These are phyloP conservation scores for Paecilomyces variotii DNA, from an alignment of 2,329 filamentous ascomycete species.

Conservation along the genomic window DNA sequence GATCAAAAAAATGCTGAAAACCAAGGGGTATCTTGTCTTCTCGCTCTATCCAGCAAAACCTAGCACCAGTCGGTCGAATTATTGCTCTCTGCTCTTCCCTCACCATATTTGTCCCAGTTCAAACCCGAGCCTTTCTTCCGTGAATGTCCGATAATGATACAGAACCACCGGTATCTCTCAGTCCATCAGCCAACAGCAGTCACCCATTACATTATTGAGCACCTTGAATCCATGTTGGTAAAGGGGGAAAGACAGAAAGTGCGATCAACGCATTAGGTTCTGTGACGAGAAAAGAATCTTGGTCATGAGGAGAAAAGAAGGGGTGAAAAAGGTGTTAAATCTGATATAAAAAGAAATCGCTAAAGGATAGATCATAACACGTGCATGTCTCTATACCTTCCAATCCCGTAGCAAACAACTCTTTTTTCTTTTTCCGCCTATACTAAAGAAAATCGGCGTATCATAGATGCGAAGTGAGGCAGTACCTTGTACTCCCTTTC, in stretches of 20 bases:
- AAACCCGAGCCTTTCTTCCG: neutral
- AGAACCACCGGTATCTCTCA: neutral
- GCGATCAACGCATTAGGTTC: neutral
- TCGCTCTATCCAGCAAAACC: conserved; percentile 7
- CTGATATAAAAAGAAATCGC: neutral
- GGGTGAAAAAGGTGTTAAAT: neutral
- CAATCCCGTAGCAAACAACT: neutral
- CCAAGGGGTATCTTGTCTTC: conserved; percentile 10
- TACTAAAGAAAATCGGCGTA: neutral
- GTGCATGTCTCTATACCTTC: neutral
- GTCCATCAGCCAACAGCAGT: neutral
- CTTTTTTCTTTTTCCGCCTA: neutral
- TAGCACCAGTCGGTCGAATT: neutral
- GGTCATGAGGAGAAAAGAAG: neutral
- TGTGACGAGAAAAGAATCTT: neutral
- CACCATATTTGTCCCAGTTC: neutral
- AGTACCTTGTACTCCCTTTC: neutral
- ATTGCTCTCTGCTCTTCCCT: neutral
- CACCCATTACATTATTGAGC: neutral
- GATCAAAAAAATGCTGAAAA: conserved; percentile 1
- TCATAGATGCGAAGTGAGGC: neutral
- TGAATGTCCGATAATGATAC: neutral
- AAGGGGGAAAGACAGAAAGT: neutral
- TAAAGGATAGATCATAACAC: neutral
- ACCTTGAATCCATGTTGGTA: neutral